These are phyloP conservation scores for Cercospora sojina DNA, from an alignment of 2,329 filamentous ascomycete genomes.

Conservation along the genomic window DNA sequence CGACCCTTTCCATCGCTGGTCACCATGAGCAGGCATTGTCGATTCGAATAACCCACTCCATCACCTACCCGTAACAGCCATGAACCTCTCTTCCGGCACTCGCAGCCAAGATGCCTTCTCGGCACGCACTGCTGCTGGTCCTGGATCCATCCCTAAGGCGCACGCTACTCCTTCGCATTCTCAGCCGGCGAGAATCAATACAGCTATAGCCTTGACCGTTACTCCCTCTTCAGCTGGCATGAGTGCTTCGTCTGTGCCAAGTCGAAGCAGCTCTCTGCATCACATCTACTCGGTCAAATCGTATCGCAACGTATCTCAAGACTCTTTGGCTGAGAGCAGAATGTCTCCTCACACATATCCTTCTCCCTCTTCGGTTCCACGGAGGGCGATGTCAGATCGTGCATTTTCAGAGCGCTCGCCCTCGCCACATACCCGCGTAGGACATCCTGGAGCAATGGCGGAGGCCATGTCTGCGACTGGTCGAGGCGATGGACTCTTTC, in stretches of 20 bases:
- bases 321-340: constrained; percentile 27
- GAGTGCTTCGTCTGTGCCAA: constrained; percentile 22
- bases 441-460: constrained; percentile 58
- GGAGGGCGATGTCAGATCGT: constrained; percentile 30
- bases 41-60: constrained; percentile 27
- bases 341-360: constrained; percentile 30
- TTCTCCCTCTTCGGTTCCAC: constrained; percentile 27
- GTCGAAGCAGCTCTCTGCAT: constrained; percentile 42
- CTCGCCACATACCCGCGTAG: constrained; percentile 49
- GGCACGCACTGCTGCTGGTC: constrained; percentile 19
- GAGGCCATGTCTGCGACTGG: constrained; percentile 55
- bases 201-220: constrained; percentile 19
- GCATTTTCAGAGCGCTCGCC: constrained; percentile 52
- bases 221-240: constrained; percentile 19
- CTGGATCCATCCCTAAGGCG: constrained; percentile 22
- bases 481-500: constrained; percentile 66
- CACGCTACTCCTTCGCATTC: constrained; percentile 20
- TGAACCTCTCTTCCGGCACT: constrained; percentile 29
- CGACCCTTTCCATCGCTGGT: constrained; percentile 8
- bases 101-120: constrained; percentile 24
- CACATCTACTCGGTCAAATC: constrained; percentile 27
- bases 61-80: constrained; percentile 22
- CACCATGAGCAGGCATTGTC: constrained; percentile 28
- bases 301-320: constrained; percentile 25
- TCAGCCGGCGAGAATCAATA: constrained; percentile 18